phyloP scores from a whole-genome alignment of 108 stramenopile genomes.

The Cylindrotheca closterium region DNA sequence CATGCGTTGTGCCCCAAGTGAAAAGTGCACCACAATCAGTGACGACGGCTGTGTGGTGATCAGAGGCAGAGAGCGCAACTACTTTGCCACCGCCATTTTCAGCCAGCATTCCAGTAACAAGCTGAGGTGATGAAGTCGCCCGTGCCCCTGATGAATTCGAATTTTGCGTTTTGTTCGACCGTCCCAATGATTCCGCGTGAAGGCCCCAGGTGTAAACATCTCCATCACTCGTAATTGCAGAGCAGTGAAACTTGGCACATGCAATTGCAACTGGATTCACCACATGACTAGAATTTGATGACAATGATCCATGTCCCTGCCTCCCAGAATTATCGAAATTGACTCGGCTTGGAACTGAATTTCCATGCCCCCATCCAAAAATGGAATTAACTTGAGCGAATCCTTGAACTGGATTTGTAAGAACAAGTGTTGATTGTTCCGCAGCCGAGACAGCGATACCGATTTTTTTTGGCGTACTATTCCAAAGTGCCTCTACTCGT shows the following conservation, averaged over 20 bases:
- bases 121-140: slow-evolving; percentile 54
- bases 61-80: slow-evolving; percentile 76
- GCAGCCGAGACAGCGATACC: slow-evolving; percentile 72
- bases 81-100: slow-evolving; percentile 81
- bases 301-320: not conserved
- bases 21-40: slow-evolving; percentile 71
- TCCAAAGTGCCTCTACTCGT: slow-evolving; percentile 78
- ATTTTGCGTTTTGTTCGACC: slow-evolving; percentile 10
- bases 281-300: slow-evolving; percentile 6
- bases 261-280: slow-evolving; percentile 81
- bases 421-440: slow-evolving; percentile 73
- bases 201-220: slow-evolving; percentile 93
- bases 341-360: slow-evolving; percentile 64
- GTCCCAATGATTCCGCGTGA: slow-evolving; percentile 64
- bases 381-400: slow-evolving; percentile 62
- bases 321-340: slow-evolving; percentile 32
- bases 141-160: slow-evolving; percentile 3
- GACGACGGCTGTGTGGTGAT: slow-evolving; percentile 75
- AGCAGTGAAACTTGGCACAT: slow-evolving; percentile 80
- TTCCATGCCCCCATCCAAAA: slow-evolving; percentile 85
- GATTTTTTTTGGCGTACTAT: slow-evolving; percentile 36
- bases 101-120: slow-evolving; percentile 78
- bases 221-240: slow-evolving; percentile 84
- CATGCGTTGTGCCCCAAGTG: slow-evolving; percentile 76
- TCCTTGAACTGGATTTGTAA: slow-evolving; percentile 46